These are phyloP conservation scores for Quillaja saponaria DNA, from an alignment of 306 rosid species.

Conservation along the genomic window DNA sequence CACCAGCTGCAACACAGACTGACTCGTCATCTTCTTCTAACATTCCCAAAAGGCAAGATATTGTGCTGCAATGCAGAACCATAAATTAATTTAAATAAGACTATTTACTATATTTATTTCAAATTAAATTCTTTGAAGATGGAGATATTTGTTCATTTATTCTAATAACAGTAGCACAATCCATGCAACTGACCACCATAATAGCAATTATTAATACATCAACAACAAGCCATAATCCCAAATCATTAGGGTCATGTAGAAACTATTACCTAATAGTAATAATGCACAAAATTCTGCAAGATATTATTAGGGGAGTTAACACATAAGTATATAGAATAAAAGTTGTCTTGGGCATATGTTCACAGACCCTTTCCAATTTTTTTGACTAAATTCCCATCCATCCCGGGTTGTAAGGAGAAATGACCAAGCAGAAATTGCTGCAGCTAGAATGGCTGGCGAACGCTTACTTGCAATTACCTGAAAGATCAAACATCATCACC, in stretches of 20 bases:
- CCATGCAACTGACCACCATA: too few species aligned
- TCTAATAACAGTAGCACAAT: too few species aligned
- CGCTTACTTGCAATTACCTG: conserved; percentile 27
- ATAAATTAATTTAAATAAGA: background rate
- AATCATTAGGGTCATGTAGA: too few species aligned
- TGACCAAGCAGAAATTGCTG: conserved; percentile 40
- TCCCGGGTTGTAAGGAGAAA: conserved; percentile 37
- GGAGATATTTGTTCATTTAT: too few species aligned
- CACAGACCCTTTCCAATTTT: conserved; percentile 39
- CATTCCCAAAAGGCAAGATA: conserved; percentile 21
- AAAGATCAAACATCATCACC: background rate
- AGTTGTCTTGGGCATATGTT: background rate
- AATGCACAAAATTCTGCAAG: too few species aligned
- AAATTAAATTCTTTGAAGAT: too few species aligned
- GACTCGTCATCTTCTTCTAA: conserved; percentile 32
- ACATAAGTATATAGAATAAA: too few species aligned
- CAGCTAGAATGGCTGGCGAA: conserved; percentile 21
- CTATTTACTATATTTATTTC: background rate
- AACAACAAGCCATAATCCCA: too few species aligned
- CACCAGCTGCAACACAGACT: conserved; percentile 29
- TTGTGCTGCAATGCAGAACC: conserved; percentile 26
- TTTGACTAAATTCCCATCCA: conserved; percentile 30
- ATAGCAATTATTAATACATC: too few species aligned
- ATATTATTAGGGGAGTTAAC: too few species aligned
- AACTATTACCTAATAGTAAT: too few species aligned